These are phyloP conservation scores for Pyrus pyrifolia DNA, from an alignment of 306 rosid genomes.

Conservation along the genomic window DNA sequence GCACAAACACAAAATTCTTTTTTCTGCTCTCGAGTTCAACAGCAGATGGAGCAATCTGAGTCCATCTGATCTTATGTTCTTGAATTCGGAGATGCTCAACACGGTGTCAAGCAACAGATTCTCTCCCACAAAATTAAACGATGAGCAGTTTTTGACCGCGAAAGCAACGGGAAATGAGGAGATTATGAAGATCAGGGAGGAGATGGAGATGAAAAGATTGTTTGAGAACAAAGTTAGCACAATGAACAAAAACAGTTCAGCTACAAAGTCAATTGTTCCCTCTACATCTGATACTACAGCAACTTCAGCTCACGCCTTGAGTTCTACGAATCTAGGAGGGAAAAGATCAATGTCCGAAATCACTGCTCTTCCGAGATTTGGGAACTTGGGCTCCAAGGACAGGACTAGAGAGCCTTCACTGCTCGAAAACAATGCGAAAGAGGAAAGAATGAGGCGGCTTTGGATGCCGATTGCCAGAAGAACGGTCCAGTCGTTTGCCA, in stretches of 20 bases:
- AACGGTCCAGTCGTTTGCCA: constrained; percentile 90
- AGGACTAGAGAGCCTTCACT: constrained; percentile 30
- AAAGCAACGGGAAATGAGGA: constrained; percentile 27
- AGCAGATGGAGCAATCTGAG: constrained; percentile 87
- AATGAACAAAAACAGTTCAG: constrained; percentile 22
- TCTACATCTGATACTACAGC: constrained; percentile 19
- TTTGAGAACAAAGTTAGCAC: constrained; percentile 49
- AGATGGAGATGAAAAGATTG: constrained; percentile 59
- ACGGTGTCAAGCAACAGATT: constrained; percentile 61
- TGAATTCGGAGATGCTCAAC: constrained; percentile 71
- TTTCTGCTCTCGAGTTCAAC: constrained; percentile 66
- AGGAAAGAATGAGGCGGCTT: constrained; percentile 57
- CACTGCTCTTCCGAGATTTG: constrained; percentile 59
- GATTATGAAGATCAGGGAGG: constrained; percentile 50
- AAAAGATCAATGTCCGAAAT: constrained; percentile 87
- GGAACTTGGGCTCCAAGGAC: constrained; percentile 28
- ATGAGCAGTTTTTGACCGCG: not conserved
- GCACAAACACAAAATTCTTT: constrained; percentile 61
- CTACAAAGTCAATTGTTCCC: constrained; percentile 14
- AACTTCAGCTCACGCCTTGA: constrained; percentile 20
- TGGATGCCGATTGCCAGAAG: constrained; percentile 86
- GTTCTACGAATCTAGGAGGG: constrained; percentile 29
- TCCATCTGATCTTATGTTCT: constrained; percentile 77
- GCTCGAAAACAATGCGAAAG: constrained; percentile 37
- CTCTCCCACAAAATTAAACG: constrained; percentile 23